Evolutionary conservation across 257 asterid species (phyloP).

Genomic region (Nyctanthes arbortristis): DNA sequence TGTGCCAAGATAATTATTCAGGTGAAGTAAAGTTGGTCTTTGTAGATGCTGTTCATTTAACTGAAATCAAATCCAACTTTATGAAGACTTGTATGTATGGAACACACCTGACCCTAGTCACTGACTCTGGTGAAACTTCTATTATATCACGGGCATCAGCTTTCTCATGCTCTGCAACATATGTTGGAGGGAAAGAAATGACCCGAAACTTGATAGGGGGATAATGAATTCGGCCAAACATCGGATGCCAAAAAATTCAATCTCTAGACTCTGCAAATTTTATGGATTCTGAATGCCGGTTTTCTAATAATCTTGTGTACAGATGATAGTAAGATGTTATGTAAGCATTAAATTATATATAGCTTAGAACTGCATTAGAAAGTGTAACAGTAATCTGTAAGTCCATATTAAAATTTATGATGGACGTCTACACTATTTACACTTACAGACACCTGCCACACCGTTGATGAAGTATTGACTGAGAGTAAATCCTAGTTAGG

Average conservation of each 20-base stretch:
- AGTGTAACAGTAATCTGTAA: too few species aligned
- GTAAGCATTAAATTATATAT: not conserved
- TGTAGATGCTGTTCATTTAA: not conserved
- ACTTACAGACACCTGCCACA: not conserved
- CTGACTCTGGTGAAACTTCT: not conserved
- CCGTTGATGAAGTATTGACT: not conserved
- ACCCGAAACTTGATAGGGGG: not conserved
- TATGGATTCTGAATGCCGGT: not conserved
- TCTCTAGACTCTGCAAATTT: not conserved
- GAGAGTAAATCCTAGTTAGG: not conserved
- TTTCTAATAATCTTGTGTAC: not conserved
- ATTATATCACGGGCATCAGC: conserved; percentile 6
- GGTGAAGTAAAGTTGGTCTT: conserved; percentile 37
- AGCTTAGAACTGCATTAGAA: not conserved
- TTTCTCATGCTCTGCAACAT: conserved; percentile 1
- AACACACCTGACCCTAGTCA: not conserved
- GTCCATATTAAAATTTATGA: not conserved
- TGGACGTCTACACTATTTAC: not conserved
- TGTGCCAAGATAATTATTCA: conserved; percentile 93
- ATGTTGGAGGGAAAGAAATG: not conserved
- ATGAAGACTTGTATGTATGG: not conserved
- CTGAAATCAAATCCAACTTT: not conserved
- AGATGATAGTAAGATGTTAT: not conserved
- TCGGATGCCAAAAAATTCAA: not conserved
- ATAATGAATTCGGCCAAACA: not conserved